phyloP scores from a whole-genome alignment of 805 yeast genomes.

The Wickerhamomyces bovis region DNA sequence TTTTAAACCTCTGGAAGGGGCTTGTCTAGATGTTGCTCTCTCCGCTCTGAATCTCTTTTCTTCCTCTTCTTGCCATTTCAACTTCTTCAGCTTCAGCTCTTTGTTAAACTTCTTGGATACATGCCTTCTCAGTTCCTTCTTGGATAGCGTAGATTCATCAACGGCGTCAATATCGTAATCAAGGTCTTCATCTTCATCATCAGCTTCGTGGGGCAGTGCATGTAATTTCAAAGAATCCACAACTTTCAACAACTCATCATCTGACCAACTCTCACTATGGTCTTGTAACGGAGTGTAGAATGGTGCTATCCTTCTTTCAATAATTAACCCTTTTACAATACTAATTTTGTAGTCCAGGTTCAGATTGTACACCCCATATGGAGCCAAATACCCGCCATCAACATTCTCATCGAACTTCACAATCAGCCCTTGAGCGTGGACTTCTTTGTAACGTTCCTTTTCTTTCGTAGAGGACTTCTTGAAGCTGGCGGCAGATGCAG shows the following conservation, averaged over 20 bases:
- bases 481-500: constrained; percentile 26
- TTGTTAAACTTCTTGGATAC: constrained; percentile 32
- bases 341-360: constrained; percentile 69
- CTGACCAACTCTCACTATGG: constrained; percentile 65
- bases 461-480: constrained; percentile 32
- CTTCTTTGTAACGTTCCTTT: constrained; percentile 44
- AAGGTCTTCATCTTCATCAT: constrained; percentile 56
- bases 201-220: constrained; percentile 41
- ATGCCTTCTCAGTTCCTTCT: constrained; percentile 41
- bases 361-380: constrained; percentile 78
- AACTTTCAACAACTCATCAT: constrained; percentile 53
- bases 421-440: constrained; percentile 49
- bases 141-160: constrained; percentile 32
- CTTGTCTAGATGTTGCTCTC: constrained; percentile 32
- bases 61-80: constrained; percentile 31
- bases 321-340: constrained; percentile 65
- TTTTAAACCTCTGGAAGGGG: constrained; percentile 37
- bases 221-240: constrained; percentile 51
- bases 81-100: constrained; percentile 34
- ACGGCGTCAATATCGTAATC: constrained; percentile 51
- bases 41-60: constrained; percentile 28
- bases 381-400: constrained; percentile 93
- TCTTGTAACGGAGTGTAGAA: constrained; percentile 88
- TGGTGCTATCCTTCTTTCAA: constrained; percentile 74
- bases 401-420: constrained; percentile 65